Percentiles rank a stretch among this genome's conserved stretches.
Conservation (phyloP, 2,329 filamentous ascomycete species). For the Monosporascus sp. region DNA sequence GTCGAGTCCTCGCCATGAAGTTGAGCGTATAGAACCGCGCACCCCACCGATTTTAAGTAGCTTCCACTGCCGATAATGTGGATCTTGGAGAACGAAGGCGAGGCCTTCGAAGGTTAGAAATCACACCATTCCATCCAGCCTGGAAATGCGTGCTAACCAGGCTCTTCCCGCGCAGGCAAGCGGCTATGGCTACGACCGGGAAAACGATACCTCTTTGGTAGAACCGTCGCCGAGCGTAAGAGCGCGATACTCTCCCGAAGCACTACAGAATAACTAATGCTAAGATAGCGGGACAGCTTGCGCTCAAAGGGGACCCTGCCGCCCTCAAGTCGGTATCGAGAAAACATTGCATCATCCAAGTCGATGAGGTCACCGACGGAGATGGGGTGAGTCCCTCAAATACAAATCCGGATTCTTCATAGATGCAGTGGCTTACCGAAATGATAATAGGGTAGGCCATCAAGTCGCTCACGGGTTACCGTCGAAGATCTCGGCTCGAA, state of each 20-base stretch:
- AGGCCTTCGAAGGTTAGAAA: conserved; percentile 39
- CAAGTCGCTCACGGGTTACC: conserved; percentile 63
- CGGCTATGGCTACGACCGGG: conserved; percentile 82
- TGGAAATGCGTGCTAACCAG: conserved; percentile 6
- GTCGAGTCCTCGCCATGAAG: neutral
- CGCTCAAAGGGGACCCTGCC: conserved; percentile 56
- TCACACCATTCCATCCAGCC: neutral
- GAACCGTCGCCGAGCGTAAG: conserved; percentile 63
- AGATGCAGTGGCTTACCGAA: neutral
- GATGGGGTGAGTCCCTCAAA: conserved; percentile 54
- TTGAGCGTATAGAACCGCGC: neutral
- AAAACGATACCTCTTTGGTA: conserved; percentile 79
- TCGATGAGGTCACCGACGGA: conserved; percentile 59
- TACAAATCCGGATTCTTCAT: neutral
- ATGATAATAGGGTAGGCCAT: conserved; percentile 48
- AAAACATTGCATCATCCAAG: conserved; percentile 76
- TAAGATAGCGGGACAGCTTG: conserved; percentile 55
- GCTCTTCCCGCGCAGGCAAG: conserved; percentile 45
- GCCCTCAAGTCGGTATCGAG: conserved; percentile 70
- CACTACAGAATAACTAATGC: conserved; percentile 12
- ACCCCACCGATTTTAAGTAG: neutral
- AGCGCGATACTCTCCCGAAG: neutral
- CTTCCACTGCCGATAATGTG: conserved; percentile 37
- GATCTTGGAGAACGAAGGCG: conserved; percentile 49
- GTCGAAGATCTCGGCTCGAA: conserved; percentile 81